Conservation (phyloP, 129 eudicot species). For the Logfia minima region DNA sequence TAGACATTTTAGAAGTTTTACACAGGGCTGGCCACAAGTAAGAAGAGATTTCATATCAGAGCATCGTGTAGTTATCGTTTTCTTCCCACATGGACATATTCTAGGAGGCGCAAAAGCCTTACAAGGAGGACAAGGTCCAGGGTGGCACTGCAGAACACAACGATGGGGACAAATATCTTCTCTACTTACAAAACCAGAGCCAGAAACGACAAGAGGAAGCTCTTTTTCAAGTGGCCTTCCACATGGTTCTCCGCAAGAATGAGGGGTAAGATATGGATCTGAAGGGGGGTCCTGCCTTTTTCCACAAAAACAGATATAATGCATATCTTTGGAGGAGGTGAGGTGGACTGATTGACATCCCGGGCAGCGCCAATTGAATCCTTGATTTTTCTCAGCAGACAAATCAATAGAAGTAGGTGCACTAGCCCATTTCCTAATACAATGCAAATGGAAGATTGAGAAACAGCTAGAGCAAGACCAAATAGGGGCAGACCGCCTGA, state of each 20-base stretch:
- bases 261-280: conserved; percentile 86
- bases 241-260: conserved; percentile 97
- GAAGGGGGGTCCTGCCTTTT: conserved; percentile 90
- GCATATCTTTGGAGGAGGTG: conserved; percentile 69
- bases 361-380: conserved; percentile 94
- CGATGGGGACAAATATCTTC: conserved; percentile 82
- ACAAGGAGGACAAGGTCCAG: conserved; percentile 97
- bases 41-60: conserved; percentile 79
- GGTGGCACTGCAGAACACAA: conserved; percentile 95
- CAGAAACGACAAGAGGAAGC: conserved; percentile 35
- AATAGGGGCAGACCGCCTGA: conserved; percentile 75
- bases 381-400: conserved; percentile 81
- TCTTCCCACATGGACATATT: conserved; percentile 83
- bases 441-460: conserved; percentile 75
- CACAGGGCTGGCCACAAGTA: conserved; percentile 81
- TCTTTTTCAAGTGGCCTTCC: conserved; percentile 83
- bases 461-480: conserved; percentile 96
- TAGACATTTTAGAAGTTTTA: conserved; percentile 66
- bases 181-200: conserved; percentile 23
- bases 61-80: conserved; percentile 82
- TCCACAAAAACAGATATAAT: conserved; percentile 82
- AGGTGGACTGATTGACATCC: conserved; percentile 96
- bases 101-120: conserved; percentile 95
- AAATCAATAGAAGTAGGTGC: conserved; percentile 89
- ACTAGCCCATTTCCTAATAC: conserved; percentile 94